These are phyloP conservation scores for Pulveroboletus ravenelii DNA, from an alignment of 768 basidiomycete species.

Conservation along the genomic window DNA sequence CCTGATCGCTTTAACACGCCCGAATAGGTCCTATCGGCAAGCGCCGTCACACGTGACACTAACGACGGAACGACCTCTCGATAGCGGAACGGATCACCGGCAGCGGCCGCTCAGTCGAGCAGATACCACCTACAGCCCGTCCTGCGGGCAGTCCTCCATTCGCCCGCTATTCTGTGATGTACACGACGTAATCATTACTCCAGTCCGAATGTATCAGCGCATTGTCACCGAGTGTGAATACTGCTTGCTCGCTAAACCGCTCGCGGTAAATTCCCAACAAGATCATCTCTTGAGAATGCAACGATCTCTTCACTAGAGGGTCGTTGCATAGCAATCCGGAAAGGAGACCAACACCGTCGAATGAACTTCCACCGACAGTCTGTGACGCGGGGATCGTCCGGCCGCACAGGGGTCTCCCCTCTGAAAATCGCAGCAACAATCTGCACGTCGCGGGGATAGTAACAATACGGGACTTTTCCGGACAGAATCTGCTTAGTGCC, in stretches of 20 bases:
- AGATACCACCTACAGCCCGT: not conserved
- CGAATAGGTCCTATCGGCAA: slow-evolving; percentile 28
- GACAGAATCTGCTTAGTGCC: slow-evolving; percentile 6
- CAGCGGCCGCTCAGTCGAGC: not conserved
- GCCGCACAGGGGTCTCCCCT: not conserved
- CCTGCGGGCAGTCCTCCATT: too few relatives aligned
- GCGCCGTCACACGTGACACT: slow-evolving; percentile 28
- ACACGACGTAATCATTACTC: too few relatives aligned
- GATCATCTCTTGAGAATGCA: not conserved
- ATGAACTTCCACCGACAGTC: not conserved
- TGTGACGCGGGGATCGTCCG: not conserved
- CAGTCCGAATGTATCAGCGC: too few relatives aligned
- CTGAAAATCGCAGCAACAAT: not conserved
- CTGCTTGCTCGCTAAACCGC: not conserved
- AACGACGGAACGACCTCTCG: slow-evolving; percentile 15
- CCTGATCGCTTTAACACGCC: slow-evolving; percentile 32
- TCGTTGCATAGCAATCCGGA: not conserved
- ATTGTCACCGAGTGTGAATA: too few relatives aligned
- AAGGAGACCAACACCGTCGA: slow-evolving; percentile 3
- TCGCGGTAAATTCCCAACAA: not conserved
- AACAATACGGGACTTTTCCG: not conserved
- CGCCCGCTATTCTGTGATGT: too few relatives aligned
- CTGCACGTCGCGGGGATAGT: slow-evolving; percentile 1
- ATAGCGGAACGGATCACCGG: slow-evolving; percentile 10
- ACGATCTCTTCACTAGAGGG: slow-evolving; percentile 2